Conservation (phyloP, 1,284 basidiomycete species). For the Hymenochaete sp. region DNA sequence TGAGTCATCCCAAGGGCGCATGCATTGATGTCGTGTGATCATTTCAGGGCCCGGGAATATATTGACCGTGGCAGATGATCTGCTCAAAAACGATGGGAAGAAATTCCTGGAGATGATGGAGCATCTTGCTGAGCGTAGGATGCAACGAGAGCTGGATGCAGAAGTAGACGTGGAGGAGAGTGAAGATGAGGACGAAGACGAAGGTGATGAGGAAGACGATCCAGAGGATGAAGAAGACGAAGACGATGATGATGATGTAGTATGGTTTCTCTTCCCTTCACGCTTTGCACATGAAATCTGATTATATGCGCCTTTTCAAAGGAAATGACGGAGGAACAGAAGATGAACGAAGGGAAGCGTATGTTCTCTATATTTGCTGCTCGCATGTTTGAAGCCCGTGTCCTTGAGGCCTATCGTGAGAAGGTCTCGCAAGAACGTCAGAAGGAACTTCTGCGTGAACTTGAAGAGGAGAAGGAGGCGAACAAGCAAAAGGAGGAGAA, state of each 20-base stretch:
- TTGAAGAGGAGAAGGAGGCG: slow-evolving; percentile 82
- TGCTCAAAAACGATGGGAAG: slow-evolving; percentile 96
- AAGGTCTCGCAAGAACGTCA: slow-evolving; percentile 89
- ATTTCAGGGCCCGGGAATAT: slow-evolving; percentile 71
- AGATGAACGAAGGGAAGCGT: slow-evolving; percentile 96
- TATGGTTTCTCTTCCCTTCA: slow-evolving; percentile 21
- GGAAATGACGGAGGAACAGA: slow-evolving; percentile 81
- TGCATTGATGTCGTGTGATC: slow-evolving; percentile 16
- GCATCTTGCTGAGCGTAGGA: slow-evolving; percentile 89
- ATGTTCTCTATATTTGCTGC: slow-evolving; percentile 99
- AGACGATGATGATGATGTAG: slow-evolving; percentile 39
- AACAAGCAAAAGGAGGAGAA: slow-evolving; percentile 83
- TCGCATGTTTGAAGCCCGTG: slow-evolving; percentile 97
- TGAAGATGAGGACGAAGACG: slow-evolving; percentile 45
- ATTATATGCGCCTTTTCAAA: slow-evolving; percentile 23
- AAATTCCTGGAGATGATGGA: slow-evolving; percentile 99
- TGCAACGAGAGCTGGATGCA: slow-evolving; percentile 89
- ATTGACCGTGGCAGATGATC: slow-evolving; percentile 96
- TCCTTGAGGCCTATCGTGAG: slow-evolving; percentile 87
- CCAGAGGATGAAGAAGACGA: slow-evolving; percentile 33
- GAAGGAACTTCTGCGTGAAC: slow-evolving; percentile 76
- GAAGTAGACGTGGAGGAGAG: slow-evolving; percentile 60
- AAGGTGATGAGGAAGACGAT: slow-evolving; percentile 41
- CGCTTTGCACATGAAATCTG: slow-evolving; percentile 15
- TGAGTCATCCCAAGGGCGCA: slow-evolving; percentile 9